Evolutionary conservation across 345 rosid species (phyloP), one percentile per base, ranked within the genome.

Genomic region (Boechera stricta): DNA sequence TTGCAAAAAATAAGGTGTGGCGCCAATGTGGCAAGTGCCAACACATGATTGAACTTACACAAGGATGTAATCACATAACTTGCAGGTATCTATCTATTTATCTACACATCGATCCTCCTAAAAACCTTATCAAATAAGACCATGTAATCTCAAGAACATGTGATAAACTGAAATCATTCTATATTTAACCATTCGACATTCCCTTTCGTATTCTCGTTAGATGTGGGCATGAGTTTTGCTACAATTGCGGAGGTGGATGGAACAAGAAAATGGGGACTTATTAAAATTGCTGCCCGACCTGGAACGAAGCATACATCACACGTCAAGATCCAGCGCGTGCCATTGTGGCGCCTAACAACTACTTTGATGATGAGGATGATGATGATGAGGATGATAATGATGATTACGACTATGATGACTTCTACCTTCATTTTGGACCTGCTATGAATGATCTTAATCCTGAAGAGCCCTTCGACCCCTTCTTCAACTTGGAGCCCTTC

Each of bases 31-130:
- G 69, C 53, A 84, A 75, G 79, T 88, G 90, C 69, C 79, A 64
- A 32, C 82, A 86, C 80, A 73, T 88, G 83, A 76, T 88, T 75
- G 88, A 84, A 60, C 89, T 87, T 58, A 60, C 80, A 45, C 59
- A 78, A 1, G 91, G 89, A 4, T 87, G 91, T 81, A 80, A 84
- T 71, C 91, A 88, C 80, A 88, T 88, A 33, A 83, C 83, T 77
- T 88, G 89, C 88, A 83, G 88, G 91, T 88, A 84, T 28, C 35
- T 51, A 44, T 59, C 73, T 35, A 13, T 71, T 59, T 28, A 35
- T 51, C 16, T 58, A 58, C 47, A 10, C 41, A 18, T 35, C 21
- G 31, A 21, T 61, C 41, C 36, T 64, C 38, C n/a, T 65, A 13
- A 55, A 4, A 62, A 44, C 21, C 18, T 49, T 47, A 26, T 31